These are phyloP conservation scores for Calonectria leucothoes DNA, from an alignment of 2,329 filamentous ascomycete genomes.

Conservation along the genomic window DNA sequence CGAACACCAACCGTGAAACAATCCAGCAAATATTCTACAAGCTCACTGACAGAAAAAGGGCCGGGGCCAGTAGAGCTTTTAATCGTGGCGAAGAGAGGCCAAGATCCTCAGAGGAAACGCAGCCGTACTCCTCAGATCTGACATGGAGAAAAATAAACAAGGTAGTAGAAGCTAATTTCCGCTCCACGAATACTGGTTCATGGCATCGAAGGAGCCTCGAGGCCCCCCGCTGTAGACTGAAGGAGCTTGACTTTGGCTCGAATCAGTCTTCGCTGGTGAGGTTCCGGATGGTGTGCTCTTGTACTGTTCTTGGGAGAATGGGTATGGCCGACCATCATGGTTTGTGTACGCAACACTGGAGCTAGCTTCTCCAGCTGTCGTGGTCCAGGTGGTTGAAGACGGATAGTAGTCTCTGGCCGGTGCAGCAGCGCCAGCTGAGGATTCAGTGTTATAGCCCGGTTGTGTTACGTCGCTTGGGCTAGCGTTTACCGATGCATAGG, in stretches of 20 bases:
- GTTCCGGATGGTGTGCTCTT: constrained; percentile 47
- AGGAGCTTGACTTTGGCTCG: constrained; percentile 53
- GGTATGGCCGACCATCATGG: constrained; percentile 60
- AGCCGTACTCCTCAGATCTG: constrained; percentile 35
- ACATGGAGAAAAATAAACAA: constrained; percentile 6
- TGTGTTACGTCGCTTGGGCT: constrained; percentile 48
- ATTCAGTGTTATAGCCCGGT: constrained; percentile 45
- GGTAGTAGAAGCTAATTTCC: constrained; percentile 50
- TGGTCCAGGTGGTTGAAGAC: constrained; percentile 62
- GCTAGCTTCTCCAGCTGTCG: constrained; percentile 59
- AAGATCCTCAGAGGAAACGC: constrained; percentile 29
- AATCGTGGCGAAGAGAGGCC: constrained; percentile 34
- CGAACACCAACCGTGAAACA: constrained; percentile 39
- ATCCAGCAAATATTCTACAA: constrained; percentile 40
- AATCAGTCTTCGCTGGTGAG: constrained; percentile 48
- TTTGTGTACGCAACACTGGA: constrained; percentile 59
- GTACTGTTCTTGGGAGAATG: constrained; percentile 61
- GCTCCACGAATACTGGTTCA: constrained; percentile 70
- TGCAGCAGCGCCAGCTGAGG: constrained; percentile 41
- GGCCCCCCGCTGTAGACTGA: constrained; percentile 53
- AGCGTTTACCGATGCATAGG: constrained; percentile 48
- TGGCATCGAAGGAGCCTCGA: constrained; percentile 59
- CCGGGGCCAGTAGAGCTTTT: constrained; percentile 29
- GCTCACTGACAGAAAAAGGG: constrained; percentile 37
- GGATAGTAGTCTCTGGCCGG: constrained; percentile 65